A percentile compares a stretch with the other conserved stretches of the same genome.
These are phyloP conservation scores for Colletotrichum brevisporum DNA, from an alignment of 2,329 filamentous ascomycete genomes.

Conservation along the genomic window DNA sequence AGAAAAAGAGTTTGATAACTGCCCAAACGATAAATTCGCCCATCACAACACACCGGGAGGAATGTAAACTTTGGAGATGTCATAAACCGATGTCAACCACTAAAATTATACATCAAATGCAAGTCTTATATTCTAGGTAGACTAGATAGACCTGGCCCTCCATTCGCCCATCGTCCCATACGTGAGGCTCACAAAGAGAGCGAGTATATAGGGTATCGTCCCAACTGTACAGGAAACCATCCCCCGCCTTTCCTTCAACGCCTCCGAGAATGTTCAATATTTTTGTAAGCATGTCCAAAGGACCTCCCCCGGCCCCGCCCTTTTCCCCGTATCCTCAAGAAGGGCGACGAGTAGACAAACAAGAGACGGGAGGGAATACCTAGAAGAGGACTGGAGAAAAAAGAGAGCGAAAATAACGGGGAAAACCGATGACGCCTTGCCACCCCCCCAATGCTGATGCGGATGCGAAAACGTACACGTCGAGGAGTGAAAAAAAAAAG, in stretches of 20 bases:
- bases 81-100: too few species aligned
- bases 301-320: not conserved
- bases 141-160: not conserved
- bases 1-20: too few species aligned
- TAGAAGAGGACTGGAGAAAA: not conserved
- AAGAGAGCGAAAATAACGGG: not conserved
- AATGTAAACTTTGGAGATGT: too few species aligned
- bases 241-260: constrained; percentile 32
- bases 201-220: constrained; percentile 40
- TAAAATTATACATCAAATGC: too few species aligned
- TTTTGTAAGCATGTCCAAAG: constrained; percentile 9
- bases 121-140: too few species aligned
- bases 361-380: constrained; percentile 2
- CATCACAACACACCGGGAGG: too few species aligned
- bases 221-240: constrained; percentile 33
- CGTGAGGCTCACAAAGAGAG: constrained; percentile 24
- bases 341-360: not conserved
- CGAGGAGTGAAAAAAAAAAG: too few species aligned
- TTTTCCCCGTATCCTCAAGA: not conserved
- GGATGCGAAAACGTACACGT: constrained; percentile 18
- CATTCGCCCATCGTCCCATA: constrained; percentile 34
- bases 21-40: too few species aligned
- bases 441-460: constrained; percentile 31
- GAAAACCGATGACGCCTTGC: constrained; percentile 33
- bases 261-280: constrained; percentile 23